Conservation (phyloP, 805 yeast species). For the Starmerella etchellsii region DNA sequence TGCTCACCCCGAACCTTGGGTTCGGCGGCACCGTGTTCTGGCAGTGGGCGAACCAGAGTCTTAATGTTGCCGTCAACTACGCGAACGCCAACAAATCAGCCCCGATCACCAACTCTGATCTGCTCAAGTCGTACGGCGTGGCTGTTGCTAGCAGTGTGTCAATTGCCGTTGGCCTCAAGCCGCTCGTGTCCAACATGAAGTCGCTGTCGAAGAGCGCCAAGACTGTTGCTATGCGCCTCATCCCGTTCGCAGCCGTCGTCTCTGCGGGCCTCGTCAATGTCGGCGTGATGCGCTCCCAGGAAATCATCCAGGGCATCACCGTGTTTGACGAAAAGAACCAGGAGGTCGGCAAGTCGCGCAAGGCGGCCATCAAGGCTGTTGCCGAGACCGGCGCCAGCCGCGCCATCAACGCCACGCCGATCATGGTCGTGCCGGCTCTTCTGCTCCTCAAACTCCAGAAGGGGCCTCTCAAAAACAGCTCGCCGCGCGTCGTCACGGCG, state of each 20-base stretch:
- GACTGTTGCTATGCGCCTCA: slow-evolving; percentile 66
- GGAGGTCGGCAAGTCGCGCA: slow-evolving; percentile 53
- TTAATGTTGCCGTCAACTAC: slow-evolving; percentile 92
- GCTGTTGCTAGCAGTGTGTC: slow-evolving; percentile 93
- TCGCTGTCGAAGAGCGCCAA: slow-evolving; percentile 56
- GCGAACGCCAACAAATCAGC: slow-evolving; percentile 94
- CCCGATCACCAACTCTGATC: slow-evolving; percentile 68
- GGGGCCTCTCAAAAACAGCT: slow-evolving; percentile 52
- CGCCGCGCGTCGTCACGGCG: slow-evolving; percentile 48
- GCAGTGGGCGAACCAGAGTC: slow-evolving; percentile 95
- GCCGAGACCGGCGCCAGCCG: slow-evolving; percentile 94
- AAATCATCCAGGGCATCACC: slow-evolving; percentile 47
- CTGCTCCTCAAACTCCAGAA: slow-evolving; percentile 66
- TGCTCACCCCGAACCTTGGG: slow-evolving; percentile 90
- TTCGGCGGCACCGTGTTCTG: slow-evolving; percentile 86
- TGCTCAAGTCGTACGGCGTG: slow-evolving; percentile 63
- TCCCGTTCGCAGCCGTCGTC: slow-evolving; percentile 97
- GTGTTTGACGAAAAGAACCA: slow-evolving; percentile 30
- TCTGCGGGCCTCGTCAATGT: slow-evolving; percentile 94
- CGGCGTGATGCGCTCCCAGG: slow-evolving; percentile 93
- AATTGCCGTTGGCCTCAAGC: slow-evolving; percentile 86
- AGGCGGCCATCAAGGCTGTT: slow-evolving; percentile 85
- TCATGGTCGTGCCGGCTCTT: slow-evolving; percentile 94
- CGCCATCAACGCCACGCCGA: slow-evolving; percentile 91
- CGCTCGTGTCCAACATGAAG: slow-evolving; percentile 76